Conservation (phyloP, 305 asterid genomes). For the Fraxinus albicans region DNA sequence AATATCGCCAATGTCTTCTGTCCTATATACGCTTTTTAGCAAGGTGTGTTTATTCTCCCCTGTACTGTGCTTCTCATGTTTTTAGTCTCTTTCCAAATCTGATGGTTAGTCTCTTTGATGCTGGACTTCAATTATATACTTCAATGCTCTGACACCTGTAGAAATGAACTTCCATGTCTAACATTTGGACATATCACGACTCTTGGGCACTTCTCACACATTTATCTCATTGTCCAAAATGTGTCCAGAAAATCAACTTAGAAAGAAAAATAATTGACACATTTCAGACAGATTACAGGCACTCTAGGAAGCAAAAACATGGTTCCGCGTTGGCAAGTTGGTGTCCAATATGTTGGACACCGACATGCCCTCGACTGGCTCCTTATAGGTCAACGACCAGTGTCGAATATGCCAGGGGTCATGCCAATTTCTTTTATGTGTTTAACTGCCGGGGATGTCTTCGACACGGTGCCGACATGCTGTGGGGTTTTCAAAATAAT, state of each 20-base stretch:
- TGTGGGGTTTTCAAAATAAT: background rate
- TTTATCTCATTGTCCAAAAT: background rate
- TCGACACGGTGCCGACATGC: background rate
- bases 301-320: background rate
- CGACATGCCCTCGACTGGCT: background rate
- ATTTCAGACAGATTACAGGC: background rate
- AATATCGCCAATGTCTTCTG: slow-evolving; percentile 87
- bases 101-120: background rate
- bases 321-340: background rate
- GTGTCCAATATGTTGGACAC: background rate
- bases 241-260: background rate
- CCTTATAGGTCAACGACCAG: background rate
- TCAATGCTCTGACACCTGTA: background rate
- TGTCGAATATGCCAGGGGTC: background rate
- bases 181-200: background rate
- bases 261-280: background rate
- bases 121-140: background rate
- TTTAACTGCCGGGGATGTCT: background rate
- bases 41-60: slow-evolving; percentile 55
- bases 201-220: background rate
- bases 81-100: background rate
- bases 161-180: background rate
- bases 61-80: background rate
- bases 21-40: slow-evolving; percentile 82
- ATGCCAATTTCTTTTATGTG: background rate